Evolutionary conservation across 345 rosid species (phyloP).

Genomic region (Anacardium occidentale): DNA sequence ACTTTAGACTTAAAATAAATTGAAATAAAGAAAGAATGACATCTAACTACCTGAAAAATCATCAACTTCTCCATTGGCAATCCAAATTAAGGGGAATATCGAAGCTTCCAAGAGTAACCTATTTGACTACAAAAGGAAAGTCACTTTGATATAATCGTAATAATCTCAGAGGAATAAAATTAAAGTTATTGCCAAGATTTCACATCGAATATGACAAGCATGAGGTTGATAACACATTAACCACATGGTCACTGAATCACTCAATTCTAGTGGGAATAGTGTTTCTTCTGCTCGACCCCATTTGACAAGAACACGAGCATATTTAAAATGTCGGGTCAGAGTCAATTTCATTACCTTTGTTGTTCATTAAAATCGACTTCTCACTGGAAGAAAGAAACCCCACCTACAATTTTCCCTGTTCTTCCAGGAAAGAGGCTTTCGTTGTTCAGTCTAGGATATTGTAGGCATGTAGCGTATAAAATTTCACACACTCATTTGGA

Average conservation of each 20-base stretch:
- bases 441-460: conserved; percentile 13
- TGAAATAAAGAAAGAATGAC: background rate
- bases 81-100: conserved; percentile 15
- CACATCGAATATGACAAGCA: conserved; percentile 9
- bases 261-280: conserved; percentile 35
- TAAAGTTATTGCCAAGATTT: conserved; percentile 7
- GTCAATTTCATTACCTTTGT: conserved; percentile 23
- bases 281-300: conserved; percentile 31
- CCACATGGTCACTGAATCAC: conserved; percentile 24
- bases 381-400: conserved; percentile 15
- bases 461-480: conserved; percentile 15
- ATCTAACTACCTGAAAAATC: background rate
- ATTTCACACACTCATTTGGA: background rate
- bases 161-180: too few relatives aligned
- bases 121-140: conserved; percentile 7
- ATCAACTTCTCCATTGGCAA: conserved; percentile 10
- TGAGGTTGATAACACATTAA: conserved; percentile 22
- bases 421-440: conserved; percentile 12
- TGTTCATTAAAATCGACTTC: conserved; percentile 12
- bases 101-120: background rate
- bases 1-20: background rate
- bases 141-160: background rate
- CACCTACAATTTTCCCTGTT: conserved; percentile 23
- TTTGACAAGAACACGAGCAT: conserved; percentile 25
- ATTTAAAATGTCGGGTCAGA: conserved; percentile 20